Base-by-base conservation (phyloP, 257 asterid genomes). In the Oldenlandia corymbosa region DNA sequence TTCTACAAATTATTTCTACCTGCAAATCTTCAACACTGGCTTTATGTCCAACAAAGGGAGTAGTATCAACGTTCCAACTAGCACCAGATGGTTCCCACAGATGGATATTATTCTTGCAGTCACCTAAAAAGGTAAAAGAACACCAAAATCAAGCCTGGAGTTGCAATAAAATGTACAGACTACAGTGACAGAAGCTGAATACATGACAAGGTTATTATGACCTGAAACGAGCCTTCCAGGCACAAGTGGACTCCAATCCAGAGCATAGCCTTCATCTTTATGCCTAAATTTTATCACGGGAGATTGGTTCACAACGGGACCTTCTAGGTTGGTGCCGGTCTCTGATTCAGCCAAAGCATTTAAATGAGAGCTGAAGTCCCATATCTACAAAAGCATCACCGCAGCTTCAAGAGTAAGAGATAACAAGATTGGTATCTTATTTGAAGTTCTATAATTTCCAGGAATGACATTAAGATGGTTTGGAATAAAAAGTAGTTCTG, bases 201-300 rank as follows among this genome's bases (percentile, higher is more conserved):
- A 55, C 27, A 46, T 53, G 43, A 30, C 61, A 17, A 30, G 7
- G 59, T 34, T 18, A 16, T 42, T 31, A 48, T 5, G 65, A 89
- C 99, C 99, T 32, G 99, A 73, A 4, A 90, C 84, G 5, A 93
- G 95, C 80, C 91, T 90, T 65, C 97, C 99, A 56, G 96, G 83
- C 62, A 79, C 95, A 68, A 84, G 84, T 28, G 97, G 99, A 67
- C 88, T 87, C 97, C 99, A 93, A 73, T 93, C 99, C 31, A 93
- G 67, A 65, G 97, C 96, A 77, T 73, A 93, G 46, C 99, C 99
- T 85, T 93, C 99, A 83, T 90, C 97, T 74, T 84, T 81, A 80
- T 93, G 99, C 21, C 96, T 73, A 82, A 82, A 93, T 71, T 84
- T 85, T 58, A 78, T 72, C 56, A 93, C 62, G 60, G 99, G 97